Evolutionary conservation across 2,329 filamentous ascomycete genomes (phyloP).

Genomic region (Neocucurbitaria cava): DNA sequence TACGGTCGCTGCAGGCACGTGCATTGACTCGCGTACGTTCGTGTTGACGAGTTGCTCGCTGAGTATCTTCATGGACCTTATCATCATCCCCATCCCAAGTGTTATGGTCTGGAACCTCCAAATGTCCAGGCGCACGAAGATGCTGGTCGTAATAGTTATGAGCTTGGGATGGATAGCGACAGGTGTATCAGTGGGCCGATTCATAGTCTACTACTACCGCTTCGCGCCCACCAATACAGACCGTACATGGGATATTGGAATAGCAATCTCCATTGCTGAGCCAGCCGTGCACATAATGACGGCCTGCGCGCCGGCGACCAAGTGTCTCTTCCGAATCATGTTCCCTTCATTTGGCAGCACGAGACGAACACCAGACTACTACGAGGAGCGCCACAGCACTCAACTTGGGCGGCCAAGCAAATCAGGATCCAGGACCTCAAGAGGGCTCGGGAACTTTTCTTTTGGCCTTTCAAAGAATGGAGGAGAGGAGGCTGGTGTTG

Average conservation of each 20-base stretch:
- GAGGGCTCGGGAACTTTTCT: slow-evolving; percentile 15
- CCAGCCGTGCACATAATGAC: slow-evolving; percentile 58
- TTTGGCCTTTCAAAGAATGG: slow-evolving; percentile 13
- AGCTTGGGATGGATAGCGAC: slow-evolving; percentile 46
- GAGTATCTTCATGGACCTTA: slow-evolving; percentile 49
- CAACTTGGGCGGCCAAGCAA: slow-evolving; percentile 10
- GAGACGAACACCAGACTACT: slow-evolving; percentile 16
- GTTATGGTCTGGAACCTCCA: slow-evolving; percentile 54
- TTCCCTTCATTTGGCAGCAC: slow-evolving; percentile 42
- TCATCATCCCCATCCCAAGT: slow-evolving; percentile 51
- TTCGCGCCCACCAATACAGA: slow-evolving; percentile 43
- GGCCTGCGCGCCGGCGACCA: slow-evolving; percentile 61
- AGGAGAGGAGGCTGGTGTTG: slow-evolving; percentile 11
- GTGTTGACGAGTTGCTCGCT: slow-evolving; percentile 43
- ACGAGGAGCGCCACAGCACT: slow-evolving; percentile 14
- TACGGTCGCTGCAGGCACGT: slow-evolving; percentile 36
- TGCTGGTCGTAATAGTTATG: slow-evolving; percentile 42
- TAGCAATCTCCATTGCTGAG: slow-evolving; percentile 50
- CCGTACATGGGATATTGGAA: slow-evolving; percentile 44
- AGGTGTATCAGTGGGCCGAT: slow-evolving; percentile 44
- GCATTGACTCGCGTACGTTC: slow-evolving; percentile 44
- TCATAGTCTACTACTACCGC: slow-evolving; percentile 51
- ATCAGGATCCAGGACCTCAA: slow-evolving; percentile 8
- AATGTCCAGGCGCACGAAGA: slow-evolving; percentile 49
- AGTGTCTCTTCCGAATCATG: slow-evolving; percentile 52